Percentiles rank a stretch among this genome's conserved stretches.
Conservation (phyloP, 352 stramenopile species). For the Globisporangium canariense region DNA sequence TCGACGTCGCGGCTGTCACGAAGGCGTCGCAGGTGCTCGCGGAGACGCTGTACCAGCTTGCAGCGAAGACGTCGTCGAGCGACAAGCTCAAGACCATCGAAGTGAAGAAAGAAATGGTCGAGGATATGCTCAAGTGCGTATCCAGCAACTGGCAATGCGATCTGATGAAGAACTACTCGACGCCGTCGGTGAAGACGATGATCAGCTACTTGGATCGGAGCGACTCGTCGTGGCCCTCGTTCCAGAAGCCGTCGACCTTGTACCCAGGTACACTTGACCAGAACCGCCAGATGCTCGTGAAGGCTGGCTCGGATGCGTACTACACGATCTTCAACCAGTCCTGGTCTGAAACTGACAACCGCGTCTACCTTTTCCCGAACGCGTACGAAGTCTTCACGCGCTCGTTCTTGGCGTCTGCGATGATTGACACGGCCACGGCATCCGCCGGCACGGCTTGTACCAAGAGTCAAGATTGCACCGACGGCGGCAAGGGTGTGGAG, state of each 20-base stretch:
- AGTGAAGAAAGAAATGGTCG: conserved; percentile 58
- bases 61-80: conserved; percentile 44
- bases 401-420: conserved; percentile 57
- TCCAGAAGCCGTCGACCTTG: conserved; percentile 45
- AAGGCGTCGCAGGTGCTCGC: conserved; percentile 71
- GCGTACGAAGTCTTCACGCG: conserved; percentile 80
- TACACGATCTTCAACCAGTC: conserved; percentile 48
- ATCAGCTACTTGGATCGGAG: conserved; percentile 60
- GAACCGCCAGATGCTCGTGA: conserved; percentile 54
- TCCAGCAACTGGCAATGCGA: conserved; percentile 65
- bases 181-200: conserved; percentile 53
- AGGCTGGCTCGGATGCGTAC: conserved; percentile 20
- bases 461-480: conserved; percentile 50
- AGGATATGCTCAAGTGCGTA: conserved; percentile 56
- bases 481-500: conserved; percentile 51
- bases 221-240: conserved; percentile 46
- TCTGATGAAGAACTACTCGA: conserved; percentile 68
- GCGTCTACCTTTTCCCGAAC: conserved; percentile 72
- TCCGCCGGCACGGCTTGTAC: conserved; percentile 37
- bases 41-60: conserved; percentile 64
- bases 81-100: conserved; percentile 33
- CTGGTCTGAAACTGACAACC: conserved; percentile 52
- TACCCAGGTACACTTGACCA: conserved; percentile 49
- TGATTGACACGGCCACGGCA: conserved; percentile 39
- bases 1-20: conserved; percentile 51